These are phyloP conservation scores for Silene uniflora DNA, from an alignment of 148 eudicot genomes.

Conservation along the genomic window DNA sequence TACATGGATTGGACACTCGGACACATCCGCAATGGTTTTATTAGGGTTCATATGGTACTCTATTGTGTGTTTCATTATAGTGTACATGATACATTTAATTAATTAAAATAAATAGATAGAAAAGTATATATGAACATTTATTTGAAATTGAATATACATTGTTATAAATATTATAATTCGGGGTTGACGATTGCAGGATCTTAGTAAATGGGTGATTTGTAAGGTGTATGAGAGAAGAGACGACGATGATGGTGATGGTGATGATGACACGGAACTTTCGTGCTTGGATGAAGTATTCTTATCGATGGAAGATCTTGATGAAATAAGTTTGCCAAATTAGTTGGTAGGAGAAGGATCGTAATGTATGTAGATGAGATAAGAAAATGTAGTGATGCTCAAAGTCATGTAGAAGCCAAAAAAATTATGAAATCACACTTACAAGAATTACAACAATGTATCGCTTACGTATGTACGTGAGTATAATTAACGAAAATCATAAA, in stretches of 20 bases:
- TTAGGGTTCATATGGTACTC: no score
- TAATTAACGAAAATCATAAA: constrained; percentile 14
- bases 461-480: constrained; percentile 4
- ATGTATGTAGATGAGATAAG: constrained; percentile 1
- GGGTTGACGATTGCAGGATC: constrained; percentile 44
- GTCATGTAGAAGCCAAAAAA: background rate
- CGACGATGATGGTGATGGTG: constrained; percentile 37
- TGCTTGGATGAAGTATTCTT: constrained; percentile 88
- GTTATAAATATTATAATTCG: background rate
- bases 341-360: constrained; percentile 2
- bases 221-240: constrained; percentile 57
- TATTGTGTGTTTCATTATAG: no score
- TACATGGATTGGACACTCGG: no score
- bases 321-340: constrained; percentile 63
- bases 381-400: constrained; percentile 2
- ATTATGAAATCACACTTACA: constrained; percentile 4
- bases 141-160: no score
- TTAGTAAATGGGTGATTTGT: constrained; percentile 75
- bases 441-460: constrained; percentile 11
- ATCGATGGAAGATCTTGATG: constrained; percentile 82
- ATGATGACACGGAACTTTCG: constrained; percentile 60
- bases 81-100: no score
- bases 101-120: no score
- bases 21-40: no score
- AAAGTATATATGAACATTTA: no score